Percentiles rank a stretch among this genome's conserved stretches.
Conservation (phyloP, 768 basidiomycete species). For the Boletus bicolor region DNA sequence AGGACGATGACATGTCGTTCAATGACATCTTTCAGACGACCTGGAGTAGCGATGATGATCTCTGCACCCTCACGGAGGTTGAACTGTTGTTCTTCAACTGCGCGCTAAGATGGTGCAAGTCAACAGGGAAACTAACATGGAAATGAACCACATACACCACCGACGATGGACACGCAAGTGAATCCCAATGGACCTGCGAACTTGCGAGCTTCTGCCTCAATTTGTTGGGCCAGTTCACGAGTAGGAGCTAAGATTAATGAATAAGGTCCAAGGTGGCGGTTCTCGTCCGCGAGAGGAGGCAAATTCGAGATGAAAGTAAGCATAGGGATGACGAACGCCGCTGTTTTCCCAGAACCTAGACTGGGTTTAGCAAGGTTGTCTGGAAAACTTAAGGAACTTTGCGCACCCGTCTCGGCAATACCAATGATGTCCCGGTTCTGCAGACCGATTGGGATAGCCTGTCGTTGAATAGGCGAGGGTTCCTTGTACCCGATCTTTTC, state of each 20-base stretch:
- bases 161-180: slow-evolving; percentile 96
- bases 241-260: slow-evolving; percentile 93
- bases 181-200: slow-evolving; percentile 90
- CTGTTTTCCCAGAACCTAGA: slow-evolving; percentile 96
- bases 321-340: slow-evolving; percentile 98
- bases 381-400: not conserved
- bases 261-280: slow-evolving; percentile 90
- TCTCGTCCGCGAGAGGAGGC: slow-evolving; percentile 87
- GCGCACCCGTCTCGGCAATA: slow-evolving; percentile 93
- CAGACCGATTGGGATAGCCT: slow-evolving; percentile 98
- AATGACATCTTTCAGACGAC: slow-evolving; percentile 96
- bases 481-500: slow-evolving; percentile 95
- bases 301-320: slow-evolving; percentile 87
- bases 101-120: slow-evolving; percentile 47
- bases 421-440: slow-evolving; percentile 97
- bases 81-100: slow-evolving; percentile 97
- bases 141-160: slow-evolving; percentile 58
- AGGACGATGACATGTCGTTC: slow-evolving; percentile 94
- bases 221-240: slow-evolving; percentile 98
- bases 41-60: slow-evolving; percentile 97
- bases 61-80: slow-evolving; percentile 97
- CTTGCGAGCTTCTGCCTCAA: slow-evolving; percentile 88
- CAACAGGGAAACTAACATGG: slow-evolving; percentile 1
- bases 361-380: not conserved
- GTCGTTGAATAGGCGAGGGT: slow-evolving; percentile 94